Conservation (phyloP, 2,329 filamentous ascomycete species). For the Beauveria varroae region DNA sequence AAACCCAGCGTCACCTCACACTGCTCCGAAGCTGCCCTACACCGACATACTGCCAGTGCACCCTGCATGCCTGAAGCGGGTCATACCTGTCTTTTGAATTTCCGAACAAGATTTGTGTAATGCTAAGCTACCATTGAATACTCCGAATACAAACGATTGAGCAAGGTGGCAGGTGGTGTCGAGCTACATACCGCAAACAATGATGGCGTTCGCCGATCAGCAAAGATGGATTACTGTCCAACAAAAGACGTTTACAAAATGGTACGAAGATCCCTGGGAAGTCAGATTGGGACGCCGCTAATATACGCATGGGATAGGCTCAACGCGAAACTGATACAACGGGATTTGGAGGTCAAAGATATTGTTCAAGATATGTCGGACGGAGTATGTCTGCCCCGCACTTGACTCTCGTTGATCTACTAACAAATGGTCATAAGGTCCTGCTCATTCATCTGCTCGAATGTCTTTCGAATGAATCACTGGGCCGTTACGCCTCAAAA, state of each 20-base stretch:
- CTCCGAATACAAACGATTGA: not conserved
- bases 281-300: not conserved
- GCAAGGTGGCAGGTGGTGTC: not conserved
- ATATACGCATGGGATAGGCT: slow-evolving; percentile 53
- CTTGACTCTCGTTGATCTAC: slow-evolving; percentile 7
- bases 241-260: slow-evolving; percentile 99
- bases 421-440: slow-evolving; percentile 47
- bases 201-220: slow-evolving; percentile 58
- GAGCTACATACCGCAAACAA: slow-evolving; percentile 19
- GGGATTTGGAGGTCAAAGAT: slow-evolving; percentile 75
- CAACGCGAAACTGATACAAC: slow-evolving; percentile 83
- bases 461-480: slow-evolving; percentile 87
- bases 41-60: slow-evolving; percentile 9
- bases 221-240: slow-evolving; percentile 73
- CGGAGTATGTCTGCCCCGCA: slow-evolving; percentile 57
- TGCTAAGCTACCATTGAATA: not conserved
- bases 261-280: slow-evolving; percentile 30
- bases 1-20: slow-evolving; percentile 2
- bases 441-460: slow-evolving; percentile 95
- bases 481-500: slow-evolving; percentile 93
- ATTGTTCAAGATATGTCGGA: slow-evolving; percentile 86
- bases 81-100: not conserved
- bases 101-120: not conserved
- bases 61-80: slow-evolving; percentile 1
- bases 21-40: slow-evolving; percentile 9